Conservation (phyloP, 176 grass and related monocot species). For the Carex kokanica region DNA sequence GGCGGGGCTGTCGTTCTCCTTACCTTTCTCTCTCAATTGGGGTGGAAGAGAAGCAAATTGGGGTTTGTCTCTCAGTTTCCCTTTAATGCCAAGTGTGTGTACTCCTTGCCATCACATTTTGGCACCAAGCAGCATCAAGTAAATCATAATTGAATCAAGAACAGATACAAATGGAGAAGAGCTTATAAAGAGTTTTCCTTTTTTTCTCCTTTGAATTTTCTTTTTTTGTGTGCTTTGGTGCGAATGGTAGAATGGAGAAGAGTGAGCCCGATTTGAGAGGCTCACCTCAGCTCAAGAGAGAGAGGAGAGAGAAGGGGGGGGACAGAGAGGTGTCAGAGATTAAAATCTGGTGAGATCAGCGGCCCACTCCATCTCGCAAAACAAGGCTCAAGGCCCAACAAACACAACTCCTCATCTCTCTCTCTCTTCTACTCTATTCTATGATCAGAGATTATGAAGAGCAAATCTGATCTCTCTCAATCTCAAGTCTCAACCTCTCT, state of each 20-base stretch:
- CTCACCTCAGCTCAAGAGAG: not conserved
- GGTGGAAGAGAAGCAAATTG: not conserved
- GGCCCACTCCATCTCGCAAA: constrained; percentile 18
- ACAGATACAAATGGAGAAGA: not conserved
- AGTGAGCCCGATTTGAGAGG: constrained; percentile 32
- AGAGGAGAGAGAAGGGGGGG: not conserved
- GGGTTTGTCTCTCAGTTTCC: constrained; percentile 10
- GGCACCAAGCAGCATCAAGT: constrained; percentile 17
- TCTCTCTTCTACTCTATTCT: not conserved
- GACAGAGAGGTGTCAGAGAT: constrained; percentile 24
- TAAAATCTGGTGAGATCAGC: constrained; percentile 24
- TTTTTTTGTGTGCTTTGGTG: constrained; percentile 21
- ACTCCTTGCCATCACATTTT: constrained; percentile 67
- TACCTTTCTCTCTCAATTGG: constrained; percentile 1
- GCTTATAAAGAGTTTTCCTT: constrained; percentile 5
- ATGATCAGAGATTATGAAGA: not conserved
- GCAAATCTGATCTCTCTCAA: not conserved
- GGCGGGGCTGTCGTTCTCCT: constrained; percentile 18
- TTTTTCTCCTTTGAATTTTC: constrained; percentile 3
- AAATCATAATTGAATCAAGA: constrained; percentile 24
- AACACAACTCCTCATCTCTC: not conserved
- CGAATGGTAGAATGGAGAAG: constrained; percentile 35
- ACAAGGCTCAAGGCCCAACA: constrained; percentile 19
- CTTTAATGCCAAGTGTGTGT: constrained; percentile 45
- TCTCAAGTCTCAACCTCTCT: not conserved